Percentiles rank a stretch among this genome's conserved stretches.
phyloP scores from a whole-genome alignment of 768 basidiomycete species.

The Gloeopeniophorella convolvens region DNA sequence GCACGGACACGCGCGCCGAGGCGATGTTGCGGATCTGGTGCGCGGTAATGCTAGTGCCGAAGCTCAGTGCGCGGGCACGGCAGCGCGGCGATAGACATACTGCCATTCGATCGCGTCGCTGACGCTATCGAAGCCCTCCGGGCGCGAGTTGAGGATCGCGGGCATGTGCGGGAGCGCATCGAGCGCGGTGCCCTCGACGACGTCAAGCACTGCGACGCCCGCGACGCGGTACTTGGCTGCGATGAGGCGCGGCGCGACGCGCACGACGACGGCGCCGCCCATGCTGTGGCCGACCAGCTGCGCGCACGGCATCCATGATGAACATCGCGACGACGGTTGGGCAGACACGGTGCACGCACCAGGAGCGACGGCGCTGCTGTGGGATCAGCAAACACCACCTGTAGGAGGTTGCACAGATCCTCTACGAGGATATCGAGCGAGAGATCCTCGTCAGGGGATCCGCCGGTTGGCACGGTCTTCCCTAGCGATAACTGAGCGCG shows the following conservation, averaged over 20 bases:
- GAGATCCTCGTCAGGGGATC: conserved; percentile 47
- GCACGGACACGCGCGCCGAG: conserved; percentile 88
- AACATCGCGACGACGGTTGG: too few relatives aligned
- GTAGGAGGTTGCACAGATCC: conserved; percentile 69
- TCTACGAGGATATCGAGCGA: conserved; percentile 63
- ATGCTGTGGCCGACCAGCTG: conserved; percentile 96
- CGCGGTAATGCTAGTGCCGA: conserved; percentile 73
- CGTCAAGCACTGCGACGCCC: conserved; percentile 79
- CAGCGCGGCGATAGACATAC: too few relatives aligned
- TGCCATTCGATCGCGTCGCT: conserved; percentile 95
- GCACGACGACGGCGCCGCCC: conserved; percentile 87
- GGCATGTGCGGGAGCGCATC: conserved; percentile 95
- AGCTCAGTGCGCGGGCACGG: too few relatives aligned
- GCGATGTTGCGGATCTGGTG: conserved; percentile 73
- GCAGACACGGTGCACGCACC: too few relatives aligned
- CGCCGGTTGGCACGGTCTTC: conserved; percentile 48
- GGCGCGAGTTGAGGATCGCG: conserved; percentile 75
- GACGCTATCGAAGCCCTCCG: conserved; percentile 74
- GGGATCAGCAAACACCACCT: conserved; percentile 62
- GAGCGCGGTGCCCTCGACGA: conserved; percentile 89
- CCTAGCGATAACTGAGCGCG: conserved; percentile 36
- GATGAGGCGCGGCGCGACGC: conserved; percentile 60
- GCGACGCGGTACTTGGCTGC: conserved; percentile 61
- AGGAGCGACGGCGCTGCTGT: conserved; percentile 62
- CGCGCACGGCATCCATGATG: too few relatives aligned